A percentile compares a stretch with the other conserved stretches of the same genome.
Conservation (phyloP, 495 filamentous ascomycete genomes). For the Penicillium steckii region DNA sequence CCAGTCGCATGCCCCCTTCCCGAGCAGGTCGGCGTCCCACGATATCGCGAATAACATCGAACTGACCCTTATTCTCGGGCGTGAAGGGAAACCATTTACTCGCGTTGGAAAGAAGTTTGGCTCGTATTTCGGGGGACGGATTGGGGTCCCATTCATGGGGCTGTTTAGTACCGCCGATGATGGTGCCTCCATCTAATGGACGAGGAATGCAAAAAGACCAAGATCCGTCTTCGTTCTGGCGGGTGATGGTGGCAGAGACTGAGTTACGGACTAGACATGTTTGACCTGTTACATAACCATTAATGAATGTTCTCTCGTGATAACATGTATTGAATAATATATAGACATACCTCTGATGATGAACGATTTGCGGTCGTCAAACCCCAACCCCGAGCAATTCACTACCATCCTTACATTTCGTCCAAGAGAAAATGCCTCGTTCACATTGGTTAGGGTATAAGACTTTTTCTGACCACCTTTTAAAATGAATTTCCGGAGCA, state of each 20-base stretch:
- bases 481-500: constrained; percentile 52
- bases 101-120: constrained; percentile 44
- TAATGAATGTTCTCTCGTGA: neutral
- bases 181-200: constrained; percentile 56
- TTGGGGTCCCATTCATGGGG: constrained; percentile 53
- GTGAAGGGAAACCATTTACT: constrained; percentile 45
- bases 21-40: constrained; percentile 44
- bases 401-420: constrained; percentile 48
- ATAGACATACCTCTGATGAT: constrained; percentile 50
- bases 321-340: neutral
- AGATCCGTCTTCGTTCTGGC: constrained; percentile 55
- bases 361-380: constrained; percentile 52
- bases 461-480: constrained; percentile 47
- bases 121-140: constrained; percentile 45
- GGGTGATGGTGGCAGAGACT: constrained; percentile 53
- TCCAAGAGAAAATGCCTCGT: constrained; percentile 49
- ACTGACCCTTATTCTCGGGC: constrained; percentile 34
- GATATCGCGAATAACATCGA: constrained; percentile 47
- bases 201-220: constrained; percentile 64
- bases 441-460: constrained; percentile 39
- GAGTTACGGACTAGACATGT: constrained; percentile 48
- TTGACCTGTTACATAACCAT: constrained; percentile 26
- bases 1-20: constrained; percentile 44
- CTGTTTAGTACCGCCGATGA: constrained; percentile 65
- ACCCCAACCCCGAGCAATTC: constrained; percentile 58